Evolutionary conservation across 78 protist species (phyloP).

Genomic region (Speleostelium caveatum): DNA sequence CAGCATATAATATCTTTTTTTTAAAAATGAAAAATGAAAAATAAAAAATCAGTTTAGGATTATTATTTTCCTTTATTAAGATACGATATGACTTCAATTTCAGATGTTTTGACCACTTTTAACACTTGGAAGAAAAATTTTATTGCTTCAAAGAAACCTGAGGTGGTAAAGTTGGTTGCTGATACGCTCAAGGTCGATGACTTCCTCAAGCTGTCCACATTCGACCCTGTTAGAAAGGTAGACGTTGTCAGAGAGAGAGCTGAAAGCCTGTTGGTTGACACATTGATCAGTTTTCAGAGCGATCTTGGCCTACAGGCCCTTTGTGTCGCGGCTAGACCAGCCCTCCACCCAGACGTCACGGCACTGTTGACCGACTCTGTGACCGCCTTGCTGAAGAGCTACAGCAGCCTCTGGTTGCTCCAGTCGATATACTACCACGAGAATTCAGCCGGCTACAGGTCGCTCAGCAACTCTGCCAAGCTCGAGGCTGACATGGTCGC

Average conservation of each 20-base stretch:
- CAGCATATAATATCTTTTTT: too few relatives aligned
- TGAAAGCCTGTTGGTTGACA: background rate
- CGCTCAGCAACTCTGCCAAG: background rate
- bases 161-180: background rate
- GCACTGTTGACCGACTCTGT: background rate
- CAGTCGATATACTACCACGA: background rate
- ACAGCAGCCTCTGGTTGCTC: background rate
- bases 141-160: background rate
- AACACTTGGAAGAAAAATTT: background rate
- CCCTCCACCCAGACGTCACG: background rate
- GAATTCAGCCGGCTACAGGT: background rate
- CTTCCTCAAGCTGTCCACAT: background rate
- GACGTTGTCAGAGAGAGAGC: slow-evolving; percentile 18
- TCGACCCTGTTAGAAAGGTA: background rate
- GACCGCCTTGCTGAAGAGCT: background rate
- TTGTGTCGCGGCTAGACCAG: background rate
- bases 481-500: background rate
- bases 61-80: too few relatives aligned
- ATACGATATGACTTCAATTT: too few relatives aligned
- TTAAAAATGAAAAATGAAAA: too few relatives aligned
- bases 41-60: too few relatives aligned
- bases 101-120: too few relatives aligned
- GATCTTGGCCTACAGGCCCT: background rate
- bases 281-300: background rate
- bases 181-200: background rate